Conservation (phyloP, 257 asterid species). For the Ocimum tenuiflorum region DNA sequence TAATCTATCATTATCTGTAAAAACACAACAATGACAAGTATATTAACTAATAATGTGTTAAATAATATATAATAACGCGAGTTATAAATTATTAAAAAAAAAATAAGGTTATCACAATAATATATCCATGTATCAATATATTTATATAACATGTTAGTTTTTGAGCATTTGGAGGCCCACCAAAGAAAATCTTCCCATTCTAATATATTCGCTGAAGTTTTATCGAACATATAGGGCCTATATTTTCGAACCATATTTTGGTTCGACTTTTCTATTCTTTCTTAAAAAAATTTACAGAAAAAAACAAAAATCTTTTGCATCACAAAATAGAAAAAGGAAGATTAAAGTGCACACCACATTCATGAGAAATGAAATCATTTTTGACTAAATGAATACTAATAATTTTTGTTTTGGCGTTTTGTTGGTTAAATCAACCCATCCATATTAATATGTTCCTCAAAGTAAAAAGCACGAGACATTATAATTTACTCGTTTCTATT, state of each 20-base stretch:
- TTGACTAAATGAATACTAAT: not conserved
- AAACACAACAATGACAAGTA: no score
- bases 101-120: no score
- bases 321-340: not conserved
- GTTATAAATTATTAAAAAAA: no score
- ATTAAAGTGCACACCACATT: not conserved
- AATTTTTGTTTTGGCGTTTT: not conserved
- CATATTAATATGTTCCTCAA: not conserved
- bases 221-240: no score
- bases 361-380: not conserved
- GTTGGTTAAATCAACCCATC: not conserved
- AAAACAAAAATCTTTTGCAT: not conserved
- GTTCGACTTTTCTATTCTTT: not conserved
- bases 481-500: conserved; percentile 12
- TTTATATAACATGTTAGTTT: no score
- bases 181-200: no score
- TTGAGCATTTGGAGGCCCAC: no score
- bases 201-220: no score
- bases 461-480: conserved; percentile 5
- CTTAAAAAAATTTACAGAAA: not conserved
- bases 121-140: no score
- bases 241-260: not conserved
- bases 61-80: no score
- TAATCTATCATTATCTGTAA: no score
- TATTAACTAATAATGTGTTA: no score